These are phyloP conservation scores for Pterocarpus macrocarpus DNA, from an alignment of 306 rosid genomes.

Conservation along the genomic window DNA sequence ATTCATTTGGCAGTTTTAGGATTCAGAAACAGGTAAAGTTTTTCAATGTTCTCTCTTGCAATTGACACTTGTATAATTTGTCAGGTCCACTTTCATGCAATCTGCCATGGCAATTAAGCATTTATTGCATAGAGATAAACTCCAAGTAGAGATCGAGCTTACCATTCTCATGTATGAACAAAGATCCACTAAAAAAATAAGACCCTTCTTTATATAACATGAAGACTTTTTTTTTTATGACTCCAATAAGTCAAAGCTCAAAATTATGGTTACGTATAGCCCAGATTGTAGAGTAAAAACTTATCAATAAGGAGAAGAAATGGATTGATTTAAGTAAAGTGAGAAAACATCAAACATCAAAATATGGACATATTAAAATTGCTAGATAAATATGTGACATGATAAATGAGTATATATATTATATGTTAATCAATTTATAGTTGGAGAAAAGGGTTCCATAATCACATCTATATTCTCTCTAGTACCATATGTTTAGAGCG, in stretches of 20 bases:
- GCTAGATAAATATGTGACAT: too few species aligned
- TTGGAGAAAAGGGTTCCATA: slow-evolving; percentile 98
- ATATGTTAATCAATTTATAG: slow-evolving; percentile 41
- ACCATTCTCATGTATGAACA: slow-evolving; percentile 34
- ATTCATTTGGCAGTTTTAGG: slow-evolving; percentile 62
- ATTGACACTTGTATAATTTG: too few species aligned
- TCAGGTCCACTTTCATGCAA: too few species aligned
- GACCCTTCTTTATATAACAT: background rate
- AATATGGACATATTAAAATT: background rate
- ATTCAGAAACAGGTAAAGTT: slow-evolving; percentile 52
- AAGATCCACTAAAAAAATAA: slow-evolving; percentile 37
- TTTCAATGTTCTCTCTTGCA: slow-evolving; percentile 21
- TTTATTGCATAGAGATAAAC: too few species aligned
- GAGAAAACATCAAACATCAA: background rate
- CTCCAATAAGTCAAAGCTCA: too few species aligned
- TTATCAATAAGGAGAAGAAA: background rate
- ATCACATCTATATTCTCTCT: slow-evolving; percentile 95
- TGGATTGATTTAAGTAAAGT: background rate
- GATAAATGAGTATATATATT: too few species aligned
- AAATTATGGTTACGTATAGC: too few species aligned
- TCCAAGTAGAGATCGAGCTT: too few species aligned
- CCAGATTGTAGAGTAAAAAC: background rate
- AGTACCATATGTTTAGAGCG: slow-evolving; percentile 96
- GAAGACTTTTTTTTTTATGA: background rate
- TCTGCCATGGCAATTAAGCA: too few species aligned